These are phyloP conservation scores for Solanum dulcamara DNA, from an alignment of 257 asterid species.

Conservation along the genomic window DNA sequence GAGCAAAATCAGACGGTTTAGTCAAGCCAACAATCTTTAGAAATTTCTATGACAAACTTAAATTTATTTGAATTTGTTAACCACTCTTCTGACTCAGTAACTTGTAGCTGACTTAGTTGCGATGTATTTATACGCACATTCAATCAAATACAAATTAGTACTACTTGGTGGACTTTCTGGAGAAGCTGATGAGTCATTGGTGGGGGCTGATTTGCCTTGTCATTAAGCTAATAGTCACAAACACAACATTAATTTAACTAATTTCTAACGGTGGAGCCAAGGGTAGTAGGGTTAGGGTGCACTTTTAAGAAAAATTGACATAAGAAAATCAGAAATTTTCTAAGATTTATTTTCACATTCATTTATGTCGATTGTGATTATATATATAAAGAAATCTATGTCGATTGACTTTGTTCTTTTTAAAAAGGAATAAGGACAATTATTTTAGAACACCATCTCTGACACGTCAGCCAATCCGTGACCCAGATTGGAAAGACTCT, in stretches of 20 bases:
- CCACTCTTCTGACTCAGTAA: not conserved
- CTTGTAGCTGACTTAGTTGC: not conserved
- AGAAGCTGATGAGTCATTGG: not conserved
- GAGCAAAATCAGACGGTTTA: too few species aligned
- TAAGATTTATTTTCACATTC: not conserved
- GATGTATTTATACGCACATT: not conserved
- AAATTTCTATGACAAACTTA: not conserved
- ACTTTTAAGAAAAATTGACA: not conserved
- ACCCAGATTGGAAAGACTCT: not conserved
- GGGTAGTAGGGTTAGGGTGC: not conserved
- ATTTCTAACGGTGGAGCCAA: not conserved
- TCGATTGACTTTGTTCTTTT: not conserved
- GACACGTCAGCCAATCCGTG: not conserved
- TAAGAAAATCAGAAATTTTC: not conserved
- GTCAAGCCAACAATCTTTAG: too few species aligned
- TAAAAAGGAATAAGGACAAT: too few species aligned
- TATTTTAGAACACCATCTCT: too few species aligned
- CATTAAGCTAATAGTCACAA: not conserved
- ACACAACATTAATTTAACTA: not conserved
- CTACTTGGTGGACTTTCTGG: not conserved
- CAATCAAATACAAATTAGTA: not conserved
- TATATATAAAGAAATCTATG: not conserved
- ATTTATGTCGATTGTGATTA: not conserved
- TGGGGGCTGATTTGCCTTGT: not conserved
- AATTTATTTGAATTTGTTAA: not conserved